These are phyloP conservation scores for Golubevia pallescens DNA, from an alignment of 1,284 basidiomycete genomes.

Conservation along the genomic window DNA sequence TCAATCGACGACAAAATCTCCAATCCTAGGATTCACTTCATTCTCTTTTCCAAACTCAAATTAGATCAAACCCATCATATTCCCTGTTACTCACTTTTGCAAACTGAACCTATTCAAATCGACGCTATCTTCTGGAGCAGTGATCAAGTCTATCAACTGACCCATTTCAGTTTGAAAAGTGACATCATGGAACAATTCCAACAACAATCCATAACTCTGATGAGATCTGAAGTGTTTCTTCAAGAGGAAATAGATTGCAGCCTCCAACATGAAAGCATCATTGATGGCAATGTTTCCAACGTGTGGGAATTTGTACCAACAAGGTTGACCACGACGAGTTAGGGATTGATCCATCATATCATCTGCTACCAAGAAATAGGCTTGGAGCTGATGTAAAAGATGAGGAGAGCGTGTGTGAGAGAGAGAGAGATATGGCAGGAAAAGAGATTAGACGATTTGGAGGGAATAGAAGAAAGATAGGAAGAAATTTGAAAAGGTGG, in stretches of 20 bases:
- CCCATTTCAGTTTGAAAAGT: slow-evolving; percentile 96
- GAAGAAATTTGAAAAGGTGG: no score
- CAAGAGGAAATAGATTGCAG: slow-evolving; percentile 87
- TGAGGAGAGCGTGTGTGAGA: neutral
- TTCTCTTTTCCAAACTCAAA: neutral
- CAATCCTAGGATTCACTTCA: neutral
- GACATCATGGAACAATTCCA: slow-evolving; percentile 90
- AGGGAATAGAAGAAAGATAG: neutral
- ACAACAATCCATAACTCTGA: slow-evolving; percentile 82
- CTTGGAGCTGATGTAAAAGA: slow-evolving; percentile 76
- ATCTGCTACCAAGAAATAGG: slow-evolving; percentile 95
- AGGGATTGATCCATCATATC: slow-evolving; percentile 97
- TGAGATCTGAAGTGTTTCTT: slow-evolving; percentile 85
- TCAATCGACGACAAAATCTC: neutral
- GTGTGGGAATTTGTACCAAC: slow-evolving; percentile 76
- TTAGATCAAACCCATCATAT: slow-evolving; percentile 4
- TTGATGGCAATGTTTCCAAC: slow-evolving; percentile 92
- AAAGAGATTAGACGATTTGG: neutral
- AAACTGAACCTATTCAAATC: slow-evolving; percentile 86
- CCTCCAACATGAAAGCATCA: slow-evolving; percentile 95
- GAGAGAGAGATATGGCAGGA: neutral
- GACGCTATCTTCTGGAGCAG: slow-evolving; percentile 86
- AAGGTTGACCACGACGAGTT: slow-evolving; percentile 96
- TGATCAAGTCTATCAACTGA: slow-evolving; percentile 92
- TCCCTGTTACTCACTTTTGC: slow-evolving; percentile 70